Conservation (phyloP, 768 basidiomycete species). For the Tylopilus intermedius region DNA sequence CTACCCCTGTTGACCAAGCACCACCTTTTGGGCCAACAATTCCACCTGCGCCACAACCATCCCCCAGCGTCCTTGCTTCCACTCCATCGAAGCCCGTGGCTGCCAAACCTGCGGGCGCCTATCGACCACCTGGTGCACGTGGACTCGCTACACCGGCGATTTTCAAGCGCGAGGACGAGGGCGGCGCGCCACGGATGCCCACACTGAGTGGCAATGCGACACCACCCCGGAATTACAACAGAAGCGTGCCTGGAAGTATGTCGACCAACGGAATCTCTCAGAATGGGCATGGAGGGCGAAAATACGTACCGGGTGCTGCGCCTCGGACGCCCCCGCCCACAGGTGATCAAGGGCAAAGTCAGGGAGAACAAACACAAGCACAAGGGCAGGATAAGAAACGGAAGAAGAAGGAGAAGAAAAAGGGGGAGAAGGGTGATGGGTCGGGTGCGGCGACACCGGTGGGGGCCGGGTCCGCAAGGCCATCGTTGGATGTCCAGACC, state of each 20-base stretch:
- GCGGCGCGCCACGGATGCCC: conserved; percentile 54
- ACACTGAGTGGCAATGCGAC: conserved; percentile 52
- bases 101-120: conserved; percentile 76
- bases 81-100: conserved; percentile 51
- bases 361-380: conserved; percentile 13
- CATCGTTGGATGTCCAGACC: conserved; percentile 36
- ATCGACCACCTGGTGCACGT: conserved; percentile 89
- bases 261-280: conserved; percentile 31
- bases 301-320: conserved; percentile 70
- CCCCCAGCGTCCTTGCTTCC: conserved; percentile 48
- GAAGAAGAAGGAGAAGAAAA: conserved; percentile 58
- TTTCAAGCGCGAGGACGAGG: conserved; percentile 91
- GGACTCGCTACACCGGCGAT: conserved; percentile 83
- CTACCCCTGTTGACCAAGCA: conserved; percentile 58
- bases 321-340: conserved; percentile 44
- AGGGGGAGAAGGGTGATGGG: conserved; percentile 32
- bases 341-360: conserved; percentile 27
- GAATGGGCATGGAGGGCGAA: conserved; percentile 30
- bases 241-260: conserved; percentile 50
- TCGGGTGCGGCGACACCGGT: conserved; percentile 28
- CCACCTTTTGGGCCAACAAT: conserved; percentile 64
- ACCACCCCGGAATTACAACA: conserved; percentile 55
- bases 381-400: conserved; percentile 34
- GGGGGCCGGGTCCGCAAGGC: conserved; percentile 24
- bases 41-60: conserved; percentile 64